Base-by-base conservation (phyloP, 495 filamentous ascomycete species). In the Neurospora sp. region DNA sequence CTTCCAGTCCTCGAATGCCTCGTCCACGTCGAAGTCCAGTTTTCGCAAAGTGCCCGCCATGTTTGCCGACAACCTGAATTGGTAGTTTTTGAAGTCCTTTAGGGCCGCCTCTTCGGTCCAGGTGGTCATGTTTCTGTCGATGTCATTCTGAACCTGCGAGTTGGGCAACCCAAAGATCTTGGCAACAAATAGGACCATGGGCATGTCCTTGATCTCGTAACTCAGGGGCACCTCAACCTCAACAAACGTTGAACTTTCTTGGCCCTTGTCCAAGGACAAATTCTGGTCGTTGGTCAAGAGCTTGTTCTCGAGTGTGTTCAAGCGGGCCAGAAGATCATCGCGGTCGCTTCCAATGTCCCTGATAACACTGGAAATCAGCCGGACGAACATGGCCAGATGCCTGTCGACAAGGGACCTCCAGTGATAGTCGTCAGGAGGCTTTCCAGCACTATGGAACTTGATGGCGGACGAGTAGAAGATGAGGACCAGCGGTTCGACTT, bases 121-220 rank as follows among this genome's bases (percentile, higher is more conserved):
- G 0, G 85, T 77, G 6, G 88, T 82, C 76, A 90, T 91, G 80
- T 97, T 87, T 20, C 87, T 87, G 81, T 96, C 91, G 75, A 99
- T 92, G 76, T 97, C 94, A 31, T 85, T 85, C 81, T 98, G 96
- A 31, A 92, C 91, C 69, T 93, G 90, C 4, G 88, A 86, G 59
- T 90, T 88, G 47, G 89, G 88, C 70, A 94, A 86, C 53, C 90
- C 91, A 79, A 98, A 99, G 71, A 97, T 92, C 71, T 86, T 90
- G 59, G 90, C 89, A 35, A 98, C 95, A 69, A 90, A 86, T 79
- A 94, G 91, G 38, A 97, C 96, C 81, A 98, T 87, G 27, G 89
- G 90, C 96, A 99, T 99, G 78, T 99, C 96, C 83, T 94, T 97
- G 69, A 98, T 90, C 80, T 97, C 91, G 78, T 97, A 94, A 79